Base-by-base conservation (phyloP, 805 yeast species). In the Yamadazyma insecticola region DNA sequence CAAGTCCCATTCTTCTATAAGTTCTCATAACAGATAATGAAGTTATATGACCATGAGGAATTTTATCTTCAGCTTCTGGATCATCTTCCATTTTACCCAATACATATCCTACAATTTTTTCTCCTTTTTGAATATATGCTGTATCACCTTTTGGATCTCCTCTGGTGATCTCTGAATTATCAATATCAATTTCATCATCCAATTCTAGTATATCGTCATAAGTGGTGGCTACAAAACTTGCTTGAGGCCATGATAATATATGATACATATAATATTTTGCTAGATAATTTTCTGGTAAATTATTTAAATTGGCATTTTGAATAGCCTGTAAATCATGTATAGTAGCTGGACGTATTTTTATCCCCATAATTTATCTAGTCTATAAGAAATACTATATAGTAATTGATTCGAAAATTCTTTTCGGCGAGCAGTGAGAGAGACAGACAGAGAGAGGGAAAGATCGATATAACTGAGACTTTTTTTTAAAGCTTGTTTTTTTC, bases 81-180 rank as follows among this genome's bases (percentile, higher is more conserved):
- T 88, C 96, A 55, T 89, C 97, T 48, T 92, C 96, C 95, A 92
- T 85, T 57, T 92, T 92, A 1, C 95, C 95, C 43, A 92, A 66
- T 4, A 87, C 97, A 51, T 92, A 92, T 4, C 97, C 98, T n/a
- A 92, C 95, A 20, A 92, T 72, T 45, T 85, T 81, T 52, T 85
- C 95, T 17, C 81, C 81, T 13, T 70, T 67, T 12, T 63, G 64
- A 28, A 80, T 73, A 51, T 81, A 81, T 19, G 86, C 74, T 5
- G 83, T 68, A 44, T 78, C 84, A 15, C 77, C 72, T 42, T 76
- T 78, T 4, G 72, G 67, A 35, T 65, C 70, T 19, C 40, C 36
- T 15, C 53, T 4, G 6, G 27, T 19, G 13, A 35, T 27, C 15
- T 27, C 28, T 20, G 35, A 30, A 32, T 37, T 41, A 23, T 50